phyloP scores from a whole-genome alignment of 1,284 basidiomycete species.

The Schizophyllum amplum region DNA sequence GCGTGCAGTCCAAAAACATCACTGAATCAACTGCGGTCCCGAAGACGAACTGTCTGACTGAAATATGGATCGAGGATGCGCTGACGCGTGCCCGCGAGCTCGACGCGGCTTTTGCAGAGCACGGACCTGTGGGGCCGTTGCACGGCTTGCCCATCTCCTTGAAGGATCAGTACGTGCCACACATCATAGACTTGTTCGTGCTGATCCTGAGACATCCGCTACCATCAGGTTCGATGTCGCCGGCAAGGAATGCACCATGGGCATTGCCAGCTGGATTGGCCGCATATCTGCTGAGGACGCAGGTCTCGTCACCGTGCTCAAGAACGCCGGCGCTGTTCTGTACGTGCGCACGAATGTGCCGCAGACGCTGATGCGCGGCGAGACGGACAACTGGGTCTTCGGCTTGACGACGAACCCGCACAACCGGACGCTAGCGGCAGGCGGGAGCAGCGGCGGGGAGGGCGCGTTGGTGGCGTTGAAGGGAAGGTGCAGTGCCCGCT shows the following conservation, averaged over 20 bases:
- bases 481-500: slow-evolving; percentile 31
- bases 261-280: slow-evolving; percentile 56
- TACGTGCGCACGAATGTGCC: slow-evolving; percentile 57
- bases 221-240: slow-evolving; percentile 33
- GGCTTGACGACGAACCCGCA: slow-evolving; percentile 38
- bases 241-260: slow-evolving; percentile 51
- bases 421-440: slow-evolving; percentile 39
- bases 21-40: neutral
- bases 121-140: slow-evolving; percentile 49
- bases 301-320: slow-evolving; percentile 40
- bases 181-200: neutral
- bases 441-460: slow-evolving; percentile 59
- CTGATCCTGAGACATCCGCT: neutral
- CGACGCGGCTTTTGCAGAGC: slow-evolving; percentile 42
- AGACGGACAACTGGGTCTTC: slow-evolving; percentile 50
- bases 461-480: slow-evolving; percentile 42
- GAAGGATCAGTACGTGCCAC: slow-evolving; percentile 44
- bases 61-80: slow-evolving; percentile 57
- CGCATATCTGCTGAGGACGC: slow-evolving; percentile 38
- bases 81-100: slow-evolving; percentile 47
- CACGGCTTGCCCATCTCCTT: slow-evolving; percentile 55
- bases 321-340: slow-evolving; percentile 46
- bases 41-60: slow-evolving; percentile 63
- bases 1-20: no score
- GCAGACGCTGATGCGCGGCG: slow-evolving; percentile 48